A percentile compares a stretch with the other conserved stretches of the same genome.
Evolutionary conservation across 805 yeast species (phyloP).

Genomic region (Starmera quercuum): DNA sequence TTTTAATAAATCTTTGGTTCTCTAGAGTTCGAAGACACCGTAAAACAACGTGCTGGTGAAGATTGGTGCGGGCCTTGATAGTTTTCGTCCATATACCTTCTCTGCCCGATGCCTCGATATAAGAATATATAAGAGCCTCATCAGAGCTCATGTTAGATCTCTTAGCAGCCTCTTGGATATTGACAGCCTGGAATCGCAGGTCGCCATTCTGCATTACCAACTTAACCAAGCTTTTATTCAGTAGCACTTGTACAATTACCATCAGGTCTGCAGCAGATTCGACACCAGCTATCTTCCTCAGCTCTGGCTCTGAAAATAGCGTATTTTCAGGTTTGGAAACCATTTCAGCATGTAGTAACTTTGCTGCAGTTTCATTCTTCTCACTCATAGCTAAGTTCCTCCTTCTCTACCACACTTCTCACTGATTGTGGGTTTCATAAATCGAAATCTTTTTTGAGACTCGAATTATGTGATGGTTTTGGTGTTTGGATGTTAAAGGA

Average conservation of each 20-base stretch:
- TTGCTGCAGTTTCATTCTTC: too few relatives aligned
- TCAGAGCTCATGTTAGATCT: constrained; percentile 75
- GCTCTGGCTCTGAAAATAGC: constrained; percentile 61
- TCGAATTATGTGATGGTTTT: too few relatives aligned
- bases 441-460: too few relatives aligned
- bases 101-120: constrained; percentile 87
- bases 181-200: constrained; percentile 68
- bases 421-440: too few relatives aligned
- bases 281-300: constrained; percentile 41
- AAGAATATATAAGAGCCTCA: constrained; percentile 84
- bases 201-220: constrained; percentile 60
- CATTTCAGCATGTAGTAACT: constrained; percentile 59
- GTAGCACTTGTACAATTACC: constrained; percentile 41
- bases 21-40: constrained; percentile 79
- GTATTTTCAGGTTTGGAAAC: constrained; percentile 37
- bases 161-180: constrained; percentile 66
- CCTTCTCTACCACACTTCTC: too few relatives aligned
- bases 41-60: constrained; percentile 86
- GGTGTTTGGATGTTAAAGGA: too few relatives aligned
- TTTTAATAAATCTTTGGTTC: constrained; percentile 73
- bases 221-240: constrained; percentile 56
- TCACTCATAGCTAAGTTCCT: too few relatives aligned
- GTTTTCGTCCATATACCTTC: constrained; percentile 97
- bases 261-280: constrained; percentile 36
- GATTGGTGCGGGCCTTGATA: constrained; percentile 76